A percentile compares a stretch with the other conserved stretches of the same genome.
Conservation (phyloP, 2,329 filamentous ascomycete genomes). For the Chrysoporthe deuterocubensis region DNA sequence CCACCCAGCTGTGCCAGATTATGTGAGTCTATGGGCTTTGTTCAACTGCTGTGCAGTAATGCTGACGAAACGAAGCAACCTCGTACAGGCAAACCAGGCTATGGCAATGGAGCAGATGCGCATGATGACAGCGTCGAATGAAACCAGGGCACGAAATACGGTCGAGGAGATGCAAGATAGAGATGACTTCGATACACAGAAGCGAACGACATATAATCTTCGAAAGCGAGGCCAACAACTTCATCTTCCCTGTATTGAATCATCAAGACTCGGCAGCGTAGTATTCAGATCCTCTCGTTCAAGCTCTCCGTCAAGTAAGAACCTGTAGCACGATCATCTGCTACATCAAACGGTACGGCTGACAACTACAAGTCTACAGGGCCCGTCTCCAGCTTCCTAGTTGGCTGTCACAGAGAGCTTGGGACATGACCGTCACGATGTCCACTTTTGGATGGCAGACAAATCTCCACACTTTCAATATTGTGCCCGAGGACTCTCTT, state of each 20-base stretch:
- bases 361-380: slow-evolving; percentile 5
- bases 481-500: neutral
- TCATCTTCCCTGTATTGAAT: neutral
- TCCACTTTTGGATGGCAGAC: slow-evolving; percentile 15
- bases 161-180: neutral
- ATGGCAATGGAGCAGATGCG: slow-evolving; percentile 6
- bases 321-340: neutral
- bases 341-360: too few relatives aligned
- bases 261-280: neutral
- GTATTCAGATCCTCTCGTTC: neutral
- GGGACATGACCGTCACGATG: neutral
- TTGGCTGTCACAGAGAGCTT: slow-evolving; percentile 13
- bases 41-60: neutral
- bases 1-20: neutral
- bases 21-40: neutral
- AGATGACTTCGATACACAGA: too few relatives aligned
- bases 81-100: neutral
- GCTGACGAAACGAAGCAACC: neutral
- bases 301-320: neutral
- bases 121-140: neutral
- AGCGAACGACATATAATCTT: neutral
- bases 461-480: neutral
- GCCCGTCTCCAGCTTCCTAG: slow-evolving; percentile 12
- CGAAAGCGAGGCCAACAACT: neutral
- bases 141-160: too few relatives aligned